phyloP scores from a whole-genome alignment of 2,329 filamentous ascomycete species.

The Aschersonia sp. region DNA sequence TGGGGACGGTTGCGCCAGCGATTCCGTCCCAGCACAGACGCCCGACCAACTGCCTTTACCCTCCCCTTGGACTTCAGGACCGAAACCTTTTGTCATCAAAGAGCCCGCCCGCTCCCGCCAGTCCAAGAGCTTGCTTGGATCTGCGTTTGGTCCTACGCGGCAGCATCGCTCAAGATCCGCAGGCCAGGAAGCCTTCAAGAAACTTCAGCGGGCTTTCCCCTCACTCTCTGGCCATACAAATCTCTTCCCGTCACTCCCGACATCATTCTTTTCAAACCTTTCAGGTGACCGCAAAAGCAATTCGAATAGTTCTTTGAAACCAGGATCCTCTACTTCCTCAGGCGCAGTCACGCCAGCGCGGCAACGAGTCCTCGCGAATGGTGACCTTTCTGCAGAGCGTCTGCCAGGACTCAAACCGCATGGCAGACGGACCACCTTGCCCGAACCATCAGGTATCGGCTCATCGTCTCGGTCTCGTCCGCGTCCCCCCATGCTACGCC shows the following conservation, averaged over 20 bases:
- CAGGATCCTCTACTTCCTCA: neutral
- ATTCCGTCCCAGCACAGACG: neutral
- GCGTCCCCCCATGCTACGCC: slow-evolving; percentile 14
- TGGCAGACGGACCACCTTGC: neutral
- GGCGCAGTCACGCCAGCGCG: neutral
- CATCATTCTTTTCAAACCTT: slow-evolving; percentile 23
- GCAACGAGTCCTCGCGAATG: neutral
- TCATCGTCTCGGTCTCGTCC: slow-evolving; percentile 1
- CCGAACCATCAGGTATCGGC: neutral
- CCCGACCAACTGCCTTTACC: slow-evolving; percentile 8
- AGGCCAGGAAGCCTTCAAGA: slow-evolving; percentile 42
- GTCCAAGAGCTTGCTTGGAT: slow-evolving; percentile 21
- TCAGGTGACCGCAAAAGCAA: slow-evolving; percentile 10
- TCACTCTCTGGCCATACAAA: slow-evolving; percentile 25
- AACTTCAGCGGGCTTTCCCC: slow-evolving; percentile 40
- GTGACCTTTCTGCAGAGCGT: too few species aligned
- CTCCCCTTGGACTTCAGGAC: slow-evolving; percentile 15
- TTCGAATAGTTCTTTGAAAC: neutral
- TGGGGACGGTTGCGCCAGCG: neutral
- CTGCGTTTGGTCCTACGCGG: slow-evolving; percentile 31
- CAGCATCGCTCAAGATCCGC: slow-evolving; percentile 37
- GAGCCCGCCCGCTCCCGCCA: slow-evolving; percentile 10
- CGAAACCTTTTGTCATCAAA: slow-evolving; percentile 6
- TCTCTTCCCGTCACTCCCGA: slow-evolving; percentile 26
- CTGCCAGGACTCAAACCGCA: too few species aligned